Conservation (phyloP, 2,329 filamentous ascomycete species). For the Arthrobotrys conoides region DNA sequence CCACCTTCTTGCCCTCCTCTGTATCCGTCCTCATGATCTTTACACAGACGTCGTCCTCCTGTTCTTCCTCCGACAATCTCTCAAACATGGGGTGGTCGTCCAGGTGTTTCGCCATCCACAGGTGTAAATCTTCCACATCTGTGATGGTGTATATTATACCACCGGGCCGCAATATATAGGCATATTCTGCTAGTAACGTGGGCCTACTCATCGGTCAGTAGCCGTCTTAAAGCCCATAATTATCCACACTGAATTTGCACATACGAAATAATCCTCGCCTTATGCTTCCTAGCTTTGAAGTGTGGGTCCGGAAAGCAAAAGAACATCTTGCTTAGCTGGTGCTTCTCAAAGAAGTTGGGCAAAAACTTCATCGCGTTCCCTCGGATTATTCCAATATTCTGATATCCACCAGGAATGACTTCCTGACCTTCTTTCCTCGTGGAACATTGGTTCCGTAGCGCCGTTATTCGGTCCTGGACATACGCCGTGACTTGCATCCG, state of each 20-base stretch:
- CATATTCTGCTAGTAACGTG: slow-evolving; percentile 92
- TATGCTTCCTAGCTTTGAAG: slow-evolving; percentile 97
- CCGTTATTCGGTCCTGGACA: slow-evolving; percentile 87
- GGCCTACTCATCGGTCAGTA: slow-evolving; percentile 66
- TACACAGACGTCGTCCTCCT: slow-evolving; percentile 79
- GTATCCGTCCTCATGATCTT: slow-evolving; percentile 84
- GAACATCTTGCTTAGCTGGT: slow-evolving; percentile 89
- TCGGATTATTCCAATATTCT: slow-evolving; percentile 89
- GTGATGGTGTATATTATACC: slow-evolving; percentile 96
- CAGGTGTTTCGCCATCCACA: slow-evolving; percentile 93
- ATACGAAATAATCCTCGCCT: slow-evolving; percentile 88
- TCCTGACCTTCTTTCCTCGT: slow-evolving; percentile 68
- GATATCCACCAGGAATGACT: slow-evolving; percentile 72
- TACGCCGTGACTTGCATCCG: slow-evolving; percentile 90
- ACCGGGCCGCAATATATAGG: slow-evolving; percentile 84
- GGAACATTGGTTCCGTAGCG: slow-evolving; percentile 76
- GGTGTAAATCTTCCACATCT: slow-evolving; percentile 92
- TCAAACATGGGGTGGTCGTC: slow-evolving; percentile 83
- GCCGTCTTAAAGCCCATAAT: neutral
- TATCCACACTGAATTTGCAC: neutral
- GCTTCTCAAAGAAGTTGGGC: slow-evolving; percentile 92
- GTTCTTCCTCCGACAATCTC: slow-evolving; percentile 77
- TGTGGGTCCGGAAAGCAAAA: slow-evolving; percentile 99
- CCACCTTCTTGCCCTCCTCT: slow-evolving; percentile 97
- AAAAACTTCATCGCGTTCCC: slow-evolving; percentile 99